Conservation (phyloP, 2,329 filamentous ascomycete species). For the Huntiella decipiens region DNA sequence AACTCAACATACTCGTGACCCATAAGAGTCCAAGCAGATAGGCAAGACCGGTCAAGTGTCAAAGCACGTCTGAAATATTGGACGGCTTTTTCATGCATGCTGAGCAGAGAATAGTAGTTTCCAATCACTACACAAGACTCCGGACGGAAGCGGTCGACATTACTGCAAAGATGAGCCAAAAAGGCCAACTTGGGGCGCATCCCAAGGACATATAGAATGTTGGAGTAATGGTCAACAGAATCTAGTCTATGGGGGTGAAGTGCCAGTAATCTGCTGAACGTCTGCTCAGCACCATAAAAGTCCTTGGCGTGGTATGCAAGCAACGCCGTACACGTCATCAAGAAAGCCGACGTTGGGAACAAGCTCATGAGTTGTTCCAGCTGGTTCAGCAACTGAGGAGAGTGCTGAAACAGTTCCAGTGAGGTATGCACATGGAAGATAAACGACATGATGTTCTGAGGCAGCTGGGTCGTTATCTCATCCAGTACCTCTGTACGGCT, state of each 20-base stretch:
- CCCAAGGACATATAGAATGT: constrained; percentile 88
- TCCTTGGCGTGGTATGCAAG: constrained; percentile 82
- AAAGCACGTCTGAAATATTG: constrained; percentile 92
- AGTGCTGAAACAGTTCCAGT: constrained; percentile 79
- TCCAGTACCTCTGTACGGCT: constrained; percentile 68
- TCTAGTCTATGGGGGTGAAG: constrained; percentile 59
- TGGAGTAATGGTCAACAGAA: constrained; percentile 86
- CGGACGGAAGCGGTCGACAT: constrained; percentile 85
- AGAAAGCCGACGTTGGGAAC: constrained; percentile 74
- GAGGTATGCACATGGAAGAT: constrained; percentile 87
- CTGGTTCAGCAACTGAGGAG: constrained; percentile 47
- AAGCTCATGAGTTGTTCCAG: constrained; percentile 54
- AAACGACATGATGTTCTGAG: constrained; percentile 78
- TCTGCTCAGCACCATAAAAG: constrained; percentile 45
- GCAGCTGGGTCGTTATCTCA: constrained; percentile 50
- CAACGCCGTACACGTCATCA: constrained; percentile 75
- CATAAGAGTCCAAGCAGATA: constrained; percentile 97
- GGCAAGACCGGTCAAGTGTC: constrained; percentile 72
- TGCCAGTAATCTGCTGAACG: constrained; percentile 64
- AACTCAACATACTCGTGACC: constrained; percentile 97
- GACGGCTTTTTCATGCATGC: constrained; percentile 91
- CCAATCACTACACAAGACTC: constrained; percentile 94
- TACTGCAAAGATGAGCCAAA: constrained; percentile 74
- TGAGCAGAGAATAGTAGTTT: constrained; percentile 90
- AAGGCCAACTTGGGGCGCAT: constrained; percentile 79